These are phyloP conservation scores for Mucor circinelloides DNA, from an alignment of 371 early-diverging fungal species.

Conservation along the genomic window DNA sequence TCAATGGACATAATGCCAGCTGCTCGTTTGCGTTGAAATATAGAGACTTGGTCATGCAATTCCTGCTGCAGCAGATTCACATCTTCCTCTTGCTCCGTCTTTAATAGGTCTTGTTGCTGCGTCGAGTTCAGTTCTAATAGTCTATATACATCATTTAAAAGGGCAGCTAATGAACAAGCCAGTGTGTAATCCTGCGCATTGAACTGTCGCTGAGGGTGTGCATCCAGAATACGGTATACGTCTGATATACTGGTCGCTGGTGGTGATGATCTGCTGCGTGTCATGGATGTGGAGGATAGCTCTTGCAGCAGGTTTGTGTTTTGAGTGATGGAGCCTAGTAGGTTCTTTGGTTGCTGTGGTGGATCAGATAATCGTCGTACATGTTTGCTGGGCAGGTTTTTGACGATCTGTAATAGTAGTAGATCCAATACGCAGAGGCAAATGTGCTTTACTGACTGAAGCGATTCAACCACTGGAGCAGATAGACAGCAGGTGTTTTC, in stretches of 20 bases:
- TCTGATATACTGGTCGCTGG: constrained; percentile 33
- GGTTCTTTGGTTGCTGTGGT: neutral
- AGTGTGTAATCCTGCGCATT: constrained; percentile 39
- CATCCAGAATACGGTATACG: constrained; percentile 31
- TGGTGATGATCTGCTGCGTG: constrained; percentile 35
- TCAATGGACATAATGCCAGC: constrained; percentile 12
- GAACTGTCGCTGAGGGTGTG: constrained; percentile 9
- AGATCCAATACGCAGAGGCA: constrained; percentile 39
- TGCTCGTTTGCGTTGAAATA: constrained; percentile 23
- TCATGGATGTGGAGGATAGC: constrained; percentile 9
- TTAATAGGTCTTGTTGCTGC: neutral
- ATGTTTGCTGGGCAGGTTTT: constrained; percentile 11
- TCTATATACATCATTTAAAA: constrained; percentile 42
- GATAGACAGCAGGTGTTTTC: constrained; percentile 9
- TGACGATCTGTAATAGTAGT: constrained; percentile 33
- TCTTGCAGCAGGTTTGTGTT: constrained; percentile 25
- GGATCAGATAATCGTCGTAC: constrained; percentile 32
- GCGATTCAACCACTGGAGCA: constrained; percentile 28
- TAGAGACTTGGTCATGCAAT: constrained; percentile 31
- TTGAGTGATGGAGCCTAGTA: constrained; percentile 38
- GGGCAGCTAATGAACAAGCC: constrained; percentile 45
- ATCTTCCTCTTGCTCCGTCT: neutral
- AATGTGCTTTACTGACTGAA: constrained; percentile 41
- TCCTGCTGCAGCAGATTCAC: constrained; percentile 22
- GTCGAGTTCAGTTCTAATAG: constrained; percentile 33